Conservation (phyloP, 805 yeast genomes). For the Nakazawaea ambrosiae region DNA sequence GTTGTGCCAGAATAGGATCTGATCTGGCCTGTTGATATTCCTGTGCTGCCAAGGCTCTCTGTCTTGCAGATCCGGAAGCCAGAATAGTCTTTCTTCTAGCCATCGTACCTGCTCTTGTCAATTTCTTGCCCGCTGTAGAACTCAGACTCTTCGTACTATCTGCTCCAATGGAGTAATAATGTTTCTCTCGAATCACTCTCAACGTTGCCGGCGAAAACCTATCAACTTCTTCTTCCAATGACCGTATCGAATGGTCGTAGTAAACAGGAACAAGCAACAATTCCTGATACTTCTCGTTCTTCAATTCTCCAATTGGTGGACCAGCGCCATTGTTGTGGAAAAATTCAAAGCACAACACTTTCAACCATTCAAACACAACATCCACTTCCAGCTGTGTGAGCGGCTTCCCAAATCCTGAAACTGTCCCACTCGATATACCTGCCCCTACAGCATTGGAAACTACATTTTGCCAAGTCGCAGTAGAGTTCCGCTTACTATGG, state of each 20-base stretch:
- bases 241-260: slow-evolving; percentile 44
- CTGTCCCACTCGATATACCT: slow-evolving; percentile 1
- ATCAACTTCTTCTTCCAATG: slow-evolving; percentile 52
- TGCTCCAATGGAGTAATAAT: slow-evolving; percentile 28
- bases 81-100: slow-evolving; percentile 60
- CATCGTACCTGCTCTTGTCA: slow-evolving; percentile 38
- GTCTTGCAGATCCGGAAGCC: slow-evolving; percentile 62
- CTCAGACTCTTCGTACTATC: not conserved
- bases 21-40: slow-evolving; percentile 27
- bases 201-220: slow-evolving; percentile 48
- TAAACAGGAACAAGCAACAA: slow-evolving; percentile 56
- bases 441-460: slow-evolving; percentile 14
- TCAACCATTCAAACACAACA: slow-evolving; percentile 64
- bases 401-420: slow-evolving; percentile 46
- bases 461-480: not conserved
- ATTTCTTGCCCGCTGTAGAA: slow-evolving; percentile 15
- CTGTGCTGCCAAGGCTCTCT: slow-evolving; percentile 34
- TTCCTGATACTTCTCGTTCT: slow-evolving; percentile 57
- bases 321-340: slow-evolving; percentile 81
- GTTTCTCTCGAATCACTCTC: slow-evolving; percentile 40
- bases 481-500: slow-evolving; percentile 6
- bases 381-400: slow-evolving; percentile 57
- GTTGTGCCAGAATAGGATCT: slow-evolving; percentile 31
- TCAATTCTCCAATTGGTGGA: slow-evolving; percentile 59
- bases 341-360: slow-evolving; percentile 58